Evolutionary conservation across 106 monocot genomes (phyloP), one percentile per base, ranked within the genome.

Genomic region (Apostasia shenzhenica): DNA sequence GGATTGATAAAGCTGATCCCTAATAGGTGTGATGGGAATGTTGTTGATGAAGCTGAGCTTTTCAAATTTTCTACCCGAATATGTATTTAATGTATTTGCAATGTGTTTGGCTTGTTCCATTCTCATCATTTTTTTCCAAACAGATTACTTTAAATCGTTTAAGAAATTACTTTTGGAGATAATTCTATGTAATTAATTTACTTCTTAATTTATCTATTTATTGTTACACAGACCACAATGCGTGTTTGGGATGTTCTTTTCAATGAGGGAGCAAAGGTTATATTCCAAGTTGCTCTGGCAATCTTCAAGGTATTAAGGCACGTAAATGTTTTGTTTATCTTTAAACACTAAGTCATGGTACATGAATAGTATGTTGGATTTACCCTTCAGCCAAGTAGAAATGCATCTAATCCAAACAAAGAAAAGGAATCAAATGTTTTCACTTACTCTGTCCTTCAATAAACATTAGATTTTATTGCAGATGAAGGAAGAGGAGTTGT

Each of bases 231-330:
- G 95, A 95, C 95, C 50, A 84, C 95, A 2, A 74, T 95, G 74
- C 81, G 91, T 65, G 91, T 95, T 46, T 95, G 95, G 95, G 95
- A 95, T 91, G 86, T 88, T 46, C 81, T 95, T 2, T 95, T 95
- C 80, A 88, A 95, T 63, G 95, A 95, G 59, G 95, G 95, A 66
- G 95, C 95, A 10, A 91, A 95, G 65, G 91, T 95, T 75, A 72
- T 95, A 47, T 91, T 95, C 56, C 71, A 91, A 70, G 88, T 91
- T 2, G 95, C 95, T 47, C 51, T 95, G 37, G 95, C 95, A 75
- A 88, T 95, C 51, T 88, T 95, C 70, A 95, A 95, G 95, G 95
- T 95, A 70, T 26, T 26, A 26, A 26, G 26, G 26, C 26, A 26
- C 26, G 26, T 26, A 26, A 26, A 26, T 26, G 26, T 26, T 26